These are phyloP conservation scores for Rhizopogon rudus DNA, from an alignment of 768 basidiomycete genomes.

Conservation along the genomic window DNA sequence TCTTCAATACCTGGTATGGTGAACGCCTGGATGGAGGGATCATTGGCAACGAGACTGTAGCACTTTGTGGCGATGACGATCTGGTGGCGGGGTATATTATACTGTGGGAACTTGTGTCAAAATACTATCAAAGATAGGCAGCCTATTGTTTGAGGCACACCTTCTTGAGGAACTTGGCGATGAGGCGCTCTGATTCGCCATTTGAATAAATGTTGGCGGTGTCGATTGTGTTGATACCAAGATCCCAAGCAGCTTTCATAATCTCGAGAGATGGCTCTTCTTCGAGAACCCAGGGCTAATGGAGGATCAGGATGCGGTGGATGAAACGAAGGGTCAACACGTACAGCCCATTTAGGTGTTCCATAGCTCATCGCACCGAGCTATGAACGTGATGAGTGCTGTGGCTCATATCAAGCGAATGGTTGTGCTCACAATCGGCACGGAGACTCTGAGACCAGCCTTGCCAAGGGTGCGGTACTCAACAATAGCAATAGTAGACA, in stretches of 20 bases:
- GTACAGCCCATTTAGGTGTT: conserved; percentile 20
- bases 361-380: conserved; percentile 25
- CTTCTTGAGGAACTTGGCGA: conserved; percentile 33
- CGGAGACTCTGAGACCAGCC: conserved; percentile 27
- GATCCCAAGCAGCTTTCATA: conserved; percentile 35
- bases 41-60: conserved; percentile 10
- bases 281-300: conserved; percentile 20
- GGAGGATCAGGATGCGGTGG: background rate
- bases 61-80: conserved; percentile 29
- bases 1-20: background rate
- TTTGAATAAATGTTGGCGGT: conserved; percentile 34
- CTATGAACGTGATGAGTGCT: conserved; percentile 8
- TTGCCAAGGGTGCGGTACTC: conserved; percentile 26
- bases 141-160: conserved; percentile 1
- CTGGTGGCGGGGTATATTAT: conserved; percentile 27
- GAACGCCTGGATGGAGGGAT: background rate
- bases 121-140: background rate
- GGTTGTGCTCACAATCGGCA: conserved; percentile 23
- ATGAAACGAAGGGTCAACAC: conserved; percentile 4
- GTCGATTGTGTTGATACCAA: conserved; percentile 36
- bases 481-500: conserved; percentile 17
- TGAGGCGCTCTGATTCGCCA: conserved; percentile 32
- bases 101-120: conserved; percentile 11
- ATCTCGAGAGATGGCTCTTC: conserved; percentile 25
- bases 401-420: background rate